phyloP scores from a whole-genome alignment of 768 basidiomycete genomes.

The Tephrocybe sp. region DNA sequence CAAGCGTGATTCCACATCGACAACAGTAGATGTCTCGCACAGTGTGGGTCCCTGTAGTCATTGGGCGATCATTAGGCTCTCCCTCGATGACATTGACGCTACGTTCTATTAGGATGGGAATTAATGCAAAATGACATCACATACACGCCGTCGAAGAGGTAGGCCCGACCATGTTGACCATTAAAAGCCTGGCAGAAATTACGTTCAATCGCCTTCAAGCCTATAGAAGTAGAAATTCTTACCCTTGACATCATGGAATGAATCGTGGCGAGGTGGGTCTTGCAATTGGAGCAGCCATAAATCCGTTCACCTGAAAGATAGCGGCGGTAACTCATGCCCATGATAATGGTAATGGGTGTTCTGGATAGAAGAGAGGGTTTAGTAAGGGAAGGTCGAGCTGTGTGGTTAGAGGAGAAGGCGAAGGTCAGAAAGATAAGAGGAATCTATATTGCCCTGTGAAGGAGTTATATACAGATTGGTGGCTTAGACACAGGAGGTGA shows the following conservation, averaged over 20 bases:
- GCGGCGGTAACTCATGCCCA: constrained; percentile 90
- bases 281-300: constrained; percentile 85
- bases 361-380: constrained; percentile 25
- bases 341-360: constrained; percentile 26
- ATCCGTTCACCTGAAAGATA: constrained; percentile 85
- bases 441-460: constrained; percentile 16
- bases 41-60: constrained; percentile 96
- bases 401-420: not conserved
- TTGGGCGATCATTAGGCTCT: constrained; percentile 85
- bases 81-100: constrained; percentile 94
- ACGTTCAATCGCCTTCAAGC: constrained; percentile 15
- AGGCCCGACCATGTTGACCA: constrained; percentile 93
- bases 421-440: not conserved
- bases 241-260: constrained; percentile 91
- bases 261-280: constrained; percentile 87
- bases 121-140: constrained; percentile 25
- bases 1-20: constrained; percentile 84
- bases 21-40: constrained; percentile 94
- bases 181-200: constrained; percentile 75
- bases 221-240: constrained; percentile 22
- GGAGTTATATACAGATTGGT: constrained; percentile 20
- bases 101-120: constrained; percentile 3
- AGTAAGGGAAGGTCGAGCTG: constrained; percentile 22
- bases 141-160: constrained; percentile 92
- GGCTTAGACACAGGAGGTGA: constrained; percentile 14